A percentile compares a stretch with the other conserved stretches of the same genome.
These are phyloP conservation scores for Musa troglodytarum DNA, from an alignment of 176 grass and related monocot genomes.

Conservation along the genomic window DNA sequence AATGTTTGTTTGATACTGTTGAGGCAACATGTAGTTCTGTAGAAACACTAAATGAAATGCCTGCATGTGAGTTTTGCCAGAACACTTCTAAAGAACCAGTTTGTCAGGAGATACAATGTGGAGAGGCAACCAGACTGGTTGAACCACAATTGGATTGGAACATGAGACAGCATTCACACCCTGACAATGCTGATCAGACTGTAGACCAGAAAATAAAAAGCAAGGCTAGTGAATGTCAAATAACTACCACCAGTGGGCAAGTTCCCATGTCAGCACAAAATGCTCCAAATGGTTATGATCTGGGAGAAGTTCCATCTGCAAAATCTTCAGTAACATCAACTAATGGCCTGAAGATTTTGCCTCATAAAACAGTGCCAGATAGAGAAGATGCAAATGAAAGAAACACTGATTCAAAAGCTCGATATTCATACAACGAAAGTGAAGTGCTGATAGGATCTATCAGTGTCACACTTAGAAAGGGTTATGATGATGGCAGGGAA, in stretches of 20 bases:
- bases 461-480: background rate
- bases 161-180: too few relatives aligned
- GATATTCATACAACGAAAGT: background rate
- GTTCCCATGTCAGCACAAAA: background rate
- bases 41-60: background rate
- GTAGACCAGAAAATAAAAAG: background rate
- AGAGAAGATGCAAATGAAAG: background rate
- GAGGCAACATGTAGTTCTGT: background rate
- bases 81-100: background rate
- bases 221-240: background rate
- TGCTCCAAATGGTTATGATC: background rate
- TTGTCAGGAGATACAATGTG: background rate
- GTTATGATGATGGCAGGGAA: background rate
- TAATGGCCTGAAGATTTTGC: background rate
- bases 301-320: background rate
- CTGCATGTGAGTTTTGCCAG: background rate
- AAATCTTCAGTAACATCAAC: background rate
- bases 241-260: background rate
- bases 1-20: background rate
- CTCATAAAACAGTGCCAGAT: background rate
- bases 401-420: background rate
- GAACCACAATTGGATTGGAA: background rate
- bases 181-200: background rate
- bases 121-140: background rate
- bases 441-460: constrained; percentile 17